Conservation (phyloP, 352 stramenopile species). For the Phytophthora sp. region DNA sequence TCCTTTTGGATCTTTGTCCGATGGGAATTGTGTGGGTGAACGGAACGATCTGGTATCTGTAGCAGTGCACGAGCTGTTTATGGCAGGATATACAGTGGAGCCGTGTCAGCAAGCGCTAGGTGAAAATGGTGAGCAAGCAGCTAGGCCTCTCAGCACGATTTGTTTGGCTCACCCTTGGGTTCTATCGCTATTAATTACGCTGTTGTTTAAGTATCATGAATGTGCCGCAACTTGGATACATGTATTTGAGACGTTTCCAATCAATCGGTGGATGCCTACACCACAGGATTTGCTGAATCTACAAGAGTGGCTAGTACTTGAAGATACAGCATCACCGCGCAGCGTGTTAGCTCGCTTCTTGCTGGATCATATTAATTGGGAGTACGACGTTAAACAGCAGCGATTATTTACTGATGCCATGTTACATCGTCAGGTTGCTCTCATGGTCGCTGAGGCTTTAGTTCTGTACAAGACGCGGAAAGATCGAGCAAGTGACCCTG, state of each 20-base stretch:
- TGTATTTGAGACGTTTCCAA: slow-evolving; percentile 86
- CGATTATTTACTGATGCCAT: slow-evolving; percentile 69
- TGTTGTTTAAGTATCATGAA: slow-evolving; percentile 82
- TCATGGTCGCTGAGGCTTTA: slow-evolving; percentile 81
- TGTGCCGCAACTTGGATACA: slow-evolving; percentile 82
- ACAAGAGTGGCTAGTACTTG: slow-evolving; percentile 84
- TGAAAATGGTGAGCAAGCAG: slow-evolving; percentile 55
- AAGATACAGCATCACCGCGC: slow-evolving; percentile 65
- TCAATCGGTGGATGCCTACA: slow-evolving; percentile 84
- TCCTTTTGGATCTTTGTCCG: background rate
- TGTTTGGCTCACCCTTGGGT: slow-evolving; percentile 67
- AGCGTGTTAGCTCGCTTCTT: slow-evolving; percentile 76
- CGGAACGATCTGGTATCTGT: slow-evolving; percentile 57
- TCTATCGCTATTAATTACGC: slow-evolving; percentile 62
- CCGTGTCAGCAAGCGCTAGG: slow-evolving; percentile 51
- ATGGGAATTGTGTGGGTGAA: slow-evolving; percentile 5
- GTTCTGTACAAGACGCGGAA: slow-evolving; percentile 70
- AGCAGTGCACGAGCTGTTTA: slow-evolving; percentile 73
- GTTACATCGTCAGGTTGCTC: slow-evolving; percentile 78
- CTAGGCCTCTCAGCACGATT: slow-evolving; percentile 62
- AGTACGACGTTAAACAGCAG: slow-evolving; percentile 70
- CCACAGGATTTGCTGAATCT: slow-evolving; percentile 67
- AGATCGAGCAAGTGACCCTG: slow-evolving; percentile 41
- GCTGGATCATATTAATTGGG: slow-evolving; percentile 87
- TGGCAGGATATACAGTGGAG: slow-evolving; percentile 60